These are phyloP conservation scores for Xanthoceras sorbifolium DNA, from an alignment of 345 rosid species.

Conservation along the genomic window DNA sequence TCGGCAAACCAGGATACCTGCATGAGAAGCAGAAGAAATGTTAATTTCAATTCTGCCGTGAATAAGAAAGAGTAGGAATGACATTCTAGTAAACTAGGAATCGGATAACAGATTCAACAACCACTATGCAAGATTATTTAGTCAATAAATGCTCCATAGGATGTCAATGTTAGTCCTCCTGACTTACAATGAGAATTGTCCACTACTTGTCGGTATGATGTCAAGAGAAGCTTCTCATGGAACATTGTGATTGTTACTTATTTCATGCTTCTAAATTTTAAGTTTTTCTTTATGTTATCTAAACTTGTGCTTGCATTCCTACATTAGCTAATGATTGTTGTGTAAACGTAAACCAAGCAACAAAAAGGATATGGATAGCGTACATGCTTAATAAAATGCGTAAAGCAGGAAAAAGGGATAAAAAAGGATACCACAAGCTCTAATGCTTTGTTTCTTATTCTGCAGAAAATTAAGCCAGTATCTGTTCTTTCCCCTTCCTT, in stretches of 20 bases:
- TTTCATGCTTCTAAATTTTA: neutral
- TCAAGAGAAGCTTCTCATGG: neutral
- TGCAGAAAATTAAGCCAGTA: neutral
- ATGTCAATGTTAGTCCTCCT: neutral
- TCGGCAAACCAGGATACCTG: constrained; percentile 32
- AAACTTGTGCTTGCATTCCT: neutral
- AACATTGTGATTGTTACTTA: neutral
- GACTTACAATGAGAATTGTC: neutral
- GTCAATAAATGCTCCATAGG: neutral
- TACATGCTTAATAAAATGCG: neutral
- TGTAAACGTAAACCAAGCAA: neutral
- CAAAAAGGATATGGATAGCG: neutral
- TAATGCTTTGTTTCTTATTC: neutral
- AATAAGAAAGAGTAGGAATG: neutral
- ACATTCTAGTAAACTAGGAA: neutral
- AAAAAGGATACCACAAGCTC: neutral
- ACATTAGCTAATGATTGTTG: neutral
- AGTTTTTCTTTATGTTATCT: neutral
- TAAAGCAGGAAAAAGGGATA: neutral
- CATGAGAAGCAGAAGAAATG: neutral
- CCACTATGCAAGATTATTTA: neutral
- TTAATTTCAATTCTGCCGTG: neutral
- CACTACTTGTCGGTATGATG: neutral
- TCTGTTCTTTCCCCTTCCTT: neutral
- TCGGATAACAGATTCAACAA: neutral